Evolutionary conservation across 225 moss, liverwort and hornwort species (phyloP).

Genomic region (Physcomitrium patens): DNA sequence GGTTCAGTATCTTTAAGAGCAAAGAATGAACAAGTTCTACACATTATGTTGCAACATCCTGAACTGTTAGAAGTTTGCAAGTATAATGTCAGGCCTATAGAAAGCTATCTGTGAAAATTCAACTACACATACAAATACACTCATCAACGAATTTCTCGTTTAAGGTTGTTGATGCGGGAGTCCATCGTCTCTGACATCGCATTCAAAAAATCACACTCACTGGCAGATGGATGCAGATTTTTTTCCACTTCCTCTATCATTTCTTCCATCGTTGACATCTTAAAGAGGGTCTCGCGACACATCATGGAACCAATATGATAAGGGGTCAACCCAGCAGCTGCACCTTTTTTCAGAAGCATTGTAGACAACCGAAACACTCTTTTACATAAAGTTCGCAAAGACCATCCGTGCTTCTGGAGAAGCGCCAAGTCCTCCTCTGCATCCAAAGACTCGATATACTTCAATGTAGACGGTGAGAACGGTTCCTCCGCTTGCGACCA

Average conservation of each 20-base stretch:
- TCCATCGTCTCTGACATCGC: conserved; percentile 64
- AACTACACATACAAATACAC: conserved; percentile 61
- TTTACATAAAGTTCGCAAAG: conserved; percentile 70
- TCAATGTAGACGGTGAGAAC: conserved; percentile 51
- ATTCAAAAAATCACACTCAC: conserved; percentile 59
- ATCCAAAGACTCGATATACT: conserved; percentile 73
- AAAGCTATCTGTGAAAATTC: conserved; percentile 29
- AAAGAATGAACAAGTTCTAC: conserved; percentile 39
- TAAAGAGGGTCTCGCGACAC: conserved; percentile 79
- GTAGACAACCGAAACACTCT: conserved; percentile 83
- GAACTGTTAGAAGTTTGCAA: conserved; percentile 18
- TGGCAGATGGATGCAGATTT: conserved; percentile 33
- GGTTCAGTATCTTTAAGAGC: conserved; percentile 17
- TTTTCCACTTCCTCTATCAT: conserved; percentile 81
- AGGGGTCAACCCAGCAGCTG: conserved; percentile 83
- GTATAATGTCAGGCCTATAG: conserved; percentile 26
- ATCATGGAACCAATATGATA: conserved; percentile 82
- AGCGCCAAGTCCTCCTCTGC: conserved; percentile 80
- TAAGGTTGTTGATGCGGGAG: conserved; percentile 27
- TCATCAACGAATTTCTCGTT: conserved; percentile 49
- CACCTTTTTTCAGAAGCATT: conserved; percentile 93
- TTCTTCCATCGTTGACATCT: conserved; percentile 72
- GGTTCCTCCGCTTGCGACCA: conserved; percentile 77
- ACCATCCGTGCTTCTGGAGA: conserved; percentile 70
- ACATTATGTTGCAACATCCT: conserved; percentile 33